These are phyloP conservation scores for Leccinum fallax DNA, from an alignment of 1,284 basidiomycete genomes.

Conservation along the genomic window DNA sequence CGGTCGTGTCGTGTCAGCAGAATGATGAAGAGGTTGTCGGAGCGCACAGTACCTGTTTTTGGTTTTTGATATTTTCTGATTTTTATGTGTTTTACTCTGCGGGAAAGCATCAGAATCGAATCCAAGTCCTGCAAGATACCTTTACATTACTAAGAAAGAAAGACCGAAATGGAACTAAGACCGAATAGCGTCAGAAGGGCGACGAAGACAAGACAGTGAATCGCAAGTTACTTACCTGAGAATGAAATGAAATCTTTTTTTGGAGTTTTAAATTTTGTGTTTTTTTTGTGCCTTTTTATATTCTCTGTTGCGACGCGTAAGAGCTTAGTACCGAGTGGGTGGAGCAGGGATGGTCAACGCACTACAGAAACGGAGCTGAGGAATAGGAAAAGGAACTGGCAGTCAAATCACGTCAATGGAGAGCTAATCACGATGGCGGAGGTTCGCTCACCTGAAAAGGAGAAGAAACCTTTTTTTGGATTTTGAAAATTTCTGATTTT, in stretches of 20 bases:
- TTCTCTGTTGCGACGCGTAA: neutral
- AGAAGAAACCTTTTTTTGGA: neutral
- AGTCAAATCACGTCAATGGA: no score
- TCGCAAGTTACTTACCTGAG: neutral
- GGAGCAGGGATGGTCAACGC: neutral
- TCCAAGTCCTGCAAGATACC: neutral
- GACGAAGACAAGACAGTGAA: neutral
- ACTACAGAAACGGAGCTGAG: neutral
- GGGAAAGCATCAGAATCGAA: neutral
- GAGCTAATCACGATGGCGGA: neutral
- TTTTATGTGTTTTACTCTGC: neutral
- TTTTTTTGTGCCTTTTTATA: neutral
- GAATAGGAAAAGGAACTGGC: no score
- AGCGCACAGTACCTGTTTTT: neutral
- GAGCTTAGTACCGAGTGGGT: neutral
- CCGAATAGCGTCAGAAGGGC: neutral
- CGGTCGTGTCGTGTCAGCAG: neutral
- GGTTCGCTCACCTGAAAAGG: neutral
- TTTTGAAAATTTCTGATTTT: neutral
- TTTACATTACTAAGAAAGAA: neutral
- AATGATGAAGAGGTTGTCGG: neutral
- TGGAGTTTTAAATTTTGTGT: neutral
- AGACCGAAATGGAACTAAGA: neutral
- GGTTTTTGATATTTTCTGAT: neutral
- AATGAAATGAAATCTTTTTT: neutral